phyloP scores from a whole-genome alignment of 2,329 filamentous ascomycete genomes.

The Neonectria sp. region DNA sequence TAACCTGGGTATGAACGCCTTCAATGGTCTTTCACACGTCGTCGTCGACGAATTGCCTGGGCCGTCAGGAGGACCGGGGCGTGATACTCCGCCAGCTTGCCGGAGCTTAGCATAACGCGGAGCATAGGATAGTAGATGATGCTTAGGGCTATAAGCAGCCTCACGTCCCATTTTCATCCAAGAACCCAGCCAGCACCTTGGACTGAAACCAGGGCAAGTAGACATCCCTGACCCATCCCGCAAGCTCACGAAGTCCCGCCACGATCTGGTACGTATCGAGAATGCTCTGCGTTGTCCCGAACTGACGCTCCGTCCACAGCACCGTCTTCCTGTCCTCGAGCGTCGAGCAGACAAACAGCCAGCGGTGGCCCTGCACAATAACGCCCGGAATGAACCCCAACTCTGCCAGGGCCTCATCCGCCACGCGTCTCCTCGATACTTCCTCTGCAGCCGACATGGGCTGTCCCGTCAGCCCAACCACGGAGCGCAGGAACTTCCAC shows the following conservation, averaged over 20 bases:
- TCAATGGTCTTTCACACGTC: no score
- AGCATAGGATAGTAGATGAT: not conserved
- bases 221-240: conserved; percentile 22
- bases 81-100: not conserved
- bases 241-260: conserved; percentile 28
- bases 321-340: conserved; percentile 22
- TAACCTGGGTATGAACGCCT: no score
- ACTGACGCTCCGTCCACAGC: conserved; percentile 25
- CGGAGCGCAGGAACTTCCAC: not conserved
- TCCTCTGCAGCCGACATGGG: not conserved
- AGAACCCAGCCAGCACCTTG: not conserved
- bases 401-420: not conserved
- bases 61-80: no score
- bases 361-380: conserved; percentile 30
- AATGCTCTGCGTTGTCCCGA: conserved; percentile 23
- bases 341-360: conserved; percentile 29
- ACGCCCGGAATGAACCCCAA: conserved; percentile 28
- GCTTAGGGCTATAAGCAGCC: no score
- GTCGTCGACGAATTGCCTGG: no score
- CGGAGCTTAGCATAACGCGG: not conserved
- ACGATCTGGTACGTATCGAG: conserved; percentile 25
- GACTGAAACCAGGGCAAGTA: conserved; percentile 30
- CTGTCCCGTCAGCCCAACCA: not conserved
- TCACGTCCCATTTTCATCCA: not conserved
- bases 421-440: not conserved